Percentiles rank a stretch among this genome's conserved stretches.
Conservation (phyloP, 345 rosid species). For the Xanthoceras sorbifolium region DNA sequence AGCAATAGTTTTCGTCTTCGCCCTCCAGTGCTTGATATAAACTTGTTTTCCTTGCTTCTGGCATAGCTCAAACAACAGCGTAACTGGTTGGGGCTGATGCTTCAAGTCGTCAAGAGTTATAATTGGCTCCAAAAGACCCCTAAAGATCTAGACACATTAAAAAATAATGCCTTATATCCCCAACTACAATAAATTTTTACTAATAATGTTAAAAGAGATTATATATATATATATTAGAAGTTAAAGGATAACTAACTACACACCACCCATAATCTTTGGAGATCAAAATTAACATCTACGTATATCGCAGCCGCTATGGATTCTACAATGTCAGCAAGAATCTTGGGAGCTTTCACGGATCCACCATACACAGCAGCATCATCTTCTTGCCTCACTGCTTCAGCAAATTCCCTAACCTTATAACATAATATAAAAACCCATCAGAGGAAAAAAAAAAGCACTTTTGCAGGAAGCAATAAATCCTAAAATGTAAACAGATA, state of each 20-base stretch:
- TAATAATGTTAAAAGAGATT: neutral
- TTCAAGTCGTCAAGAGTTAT: conserved; percentile 53
- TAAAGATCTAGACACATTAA: conserved; percentile 50
- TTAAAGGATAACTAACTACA: conserved; percentile 17
- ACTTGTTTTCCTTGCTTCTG: conserved; percentile 64
- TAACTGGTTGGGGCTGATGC: conserved; percentile 72
- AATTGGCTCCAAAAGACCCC: conserved; percentile 72
- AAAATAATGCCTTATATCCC: neutral
- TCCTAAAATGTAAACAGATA: neutral
- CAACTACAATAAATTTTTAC: neutral
- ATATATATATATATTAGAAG: neutral
- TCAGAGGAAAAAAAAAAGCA: neutral
- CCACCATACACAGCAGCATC: conserved; percentile 55
- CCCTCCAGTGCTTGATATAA: conserved; percentile 42
- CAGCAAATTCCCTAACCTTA: conserved; percentile 63
- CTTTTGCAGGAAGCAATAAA: neutral
- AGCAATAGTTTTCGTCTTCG: conserved; percentile 37
- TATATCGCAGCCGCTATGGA: conserved; percentile 77
- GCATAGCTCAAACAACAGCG: conserved; percentile 54
- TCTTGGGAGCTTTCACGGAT: conserved; percentile 72
- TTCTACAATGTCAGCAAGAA: conserved; percentile 78
- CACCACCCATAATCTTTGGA: conserved; percentile 72
- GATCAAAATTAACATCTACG: conserved; percentile 58
- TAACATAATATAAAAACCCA: neutral
- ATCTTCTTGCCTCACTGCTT: conserved; percentile 55